Evolutionary conservation across 2,329 filamentous ascomycete species (phyloP), one percentile per base, ranked within the genome.

Genomic region (Mariannaea sp.): DNA sequence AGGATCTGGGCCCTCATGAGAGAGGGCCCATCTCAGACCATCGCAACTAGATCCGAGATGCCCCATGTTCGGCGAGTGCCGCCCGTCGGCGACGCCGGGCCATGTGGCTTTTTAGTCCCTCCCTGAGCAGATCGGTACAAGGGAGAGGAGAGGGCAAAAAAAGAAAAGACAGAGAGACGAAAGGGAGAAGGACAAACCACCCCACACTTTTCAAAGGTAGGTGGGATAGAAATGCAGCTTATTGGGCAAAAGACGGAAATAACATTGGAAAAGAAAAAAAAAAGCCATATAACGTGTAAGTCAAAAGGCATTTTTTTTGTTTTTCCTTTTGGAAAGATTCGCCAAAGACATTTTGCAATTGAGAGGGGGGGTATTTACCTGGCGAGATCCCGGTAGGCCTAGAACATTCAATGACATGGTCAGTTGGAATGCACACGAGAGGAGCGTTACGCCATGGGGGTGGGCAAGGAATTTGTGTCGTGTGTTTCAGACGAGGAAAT

Each of bases 301-400:
- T 29, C 7, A 29, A 29, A 29, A 7, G 12, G 12, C 26, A 29
- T n/a, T n/a, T n/a, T n/a, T n/a, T n/a, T n/a, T n/a, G n/a, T n/a
- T n/a, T n/a, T n/a, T n/a, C n/a, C n/a, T n/a, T n/a, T n/a, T n/a
- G n/a, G n/a, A n/a, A n/a, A n/a, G n/a, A n/a, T n/a, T n/a, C n/a
- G n/a, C n/a, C n/a, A n/a, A n/a, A n/a, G n/a, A n/a, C n/a, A n/a
- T n/a, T n/a, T n/a, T n/a, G n/a, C n/a, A n/a, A n/a, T n/a, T n/a
- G n/a, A n/a, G n/a, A n/a, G 48, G 55, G 41, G 49, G 41, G 29
- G 40, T 44, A 48, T 55, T 47, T 70, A 73, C 71, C 68, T 71
- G 40, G 66, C 53, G 46, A 73, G 68, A 48, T 73, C 71, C 60
- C 58, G 64, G 59, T 72, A 73, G 64, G 71, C 69, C 71, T 73